These are phyloP conservation scores for Stevia rebaudiana DNA, from an alignment of 140 eudicot species.

Conservation along the genomic window DNA sequence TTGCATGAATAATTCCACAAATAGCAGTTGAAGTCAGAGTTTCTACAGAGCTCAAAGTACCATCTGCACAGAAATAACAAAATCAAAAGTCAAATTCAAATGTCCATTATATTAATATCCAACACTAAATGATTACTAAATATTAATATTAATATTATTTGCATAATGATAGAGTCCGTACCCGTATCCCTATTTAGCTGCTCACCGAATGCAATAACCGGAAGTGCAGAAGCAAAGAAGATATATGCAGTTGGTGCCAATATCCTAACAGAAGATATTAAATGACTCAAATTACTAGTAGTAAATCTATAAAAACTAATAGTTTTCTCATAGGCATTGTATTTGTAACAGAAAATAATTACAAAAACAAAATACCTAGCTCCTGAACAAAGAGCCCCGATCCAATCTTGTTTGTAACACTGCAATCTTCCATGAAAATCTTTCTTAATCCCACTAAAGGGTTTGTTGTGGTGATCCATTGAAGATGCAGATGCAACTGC, in stretches of 20 bases:
- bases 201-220: slow-evolving; percentile 94
- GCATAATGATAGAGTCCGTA: not conserved
- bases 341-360: not conserved
- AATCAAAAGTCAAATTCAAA: not conserved
- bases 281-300: not conserved
- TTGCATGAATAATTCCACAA: slow-evolving; percentile 79
- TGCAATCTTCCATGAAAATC: slow-evolving; percentile 63
- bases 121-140: not conserved
- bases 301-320: not conserved
- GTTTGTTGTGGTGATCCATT: slow-evolving; percentile 46
- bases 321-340: not conserved
- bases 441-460: slow-evolving; percentile 58
- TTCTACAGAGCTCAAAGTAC: slow-evolving; percentile 76
- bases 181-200: slow-evolving; percentile 89
- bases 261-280: slow-evolving; percentile 17
- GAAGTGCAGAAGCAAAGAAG: slow-evolving; percentile 95
- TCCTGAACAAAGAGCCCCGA: slow-evolving; percentile 52
- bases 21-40: slow-evolving; percentile 85
- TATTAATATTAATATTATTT: too few species aligned
- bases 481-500: slow-evolving; percentile 21
- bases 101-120: not conserved
- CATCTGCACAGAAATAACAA: slow-evolving; percentile 37
- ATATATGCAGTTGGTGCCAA: slow-evolving; percentile 87
- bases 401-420: slow-evolving; percentile 76
- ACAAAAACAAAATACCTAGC: slow-evolving; percentile 33